Base-by-base conservation (phyloP, 164 flowering plant genomes). In the Litsea cubeba region DNA sequence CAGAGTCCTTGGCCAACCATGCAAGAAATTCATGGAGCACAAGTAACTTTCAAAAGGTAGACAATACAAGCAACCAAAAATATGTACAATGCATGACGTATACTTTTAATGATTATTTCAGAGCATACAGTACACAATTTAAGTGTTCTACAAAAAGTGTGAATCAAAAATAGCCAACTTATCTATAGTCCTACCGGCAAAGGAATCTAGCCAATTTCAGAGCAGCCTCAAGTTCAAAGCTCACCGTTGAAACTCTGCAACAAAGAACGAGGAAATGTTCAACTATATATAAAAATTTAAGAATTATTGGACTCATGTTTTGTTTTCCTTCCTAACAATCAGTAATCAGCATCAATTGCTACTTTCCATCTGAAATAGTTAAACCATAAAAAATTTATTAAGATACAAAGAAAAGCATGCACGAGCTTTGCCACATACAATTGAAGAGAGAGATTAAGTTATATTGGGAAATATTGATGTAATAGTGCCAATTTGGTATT, bases 201-300 rank as follows among this genome's bases (percentile, higher is more conserved):
- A 96, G 95, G 81, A 90, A 96, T 79, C 98, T 87, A 75, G 98
- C 99, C 85, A 96, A 79, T 84, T 94, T 96, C 74, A 96, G 75
- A 28, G 90, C 89, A 73, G 99, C 97, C 82, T 96, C 98, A 65
- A 96, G 95, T 75, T 96, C 99, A 89, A 96, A 96, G 87, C 93
- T 92, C 72, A 96, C 79, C 62, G 99, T 95, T 30, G 99, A 93
- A 77, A 96, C 99, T 84, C 99, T 96, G 98, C 81, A 46, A 57
- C 65, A 81, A 80, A 71, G 30, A 17, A 50, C 22, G 51, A 66
- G 7, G 46, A 69, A 40, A 35, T 0, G 2, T 22, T 50, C 23
- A 50, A 51, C n/a, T 15, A 65, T 30, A 20, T 26, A 8, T 26
- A 30, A 30, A 6, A 54, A 17, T 54, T 14, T 2, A 54, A 54